Base-by-base conservation (phyloP, 441 rosid species). In the Adansonia rubrostipa region DNA sequence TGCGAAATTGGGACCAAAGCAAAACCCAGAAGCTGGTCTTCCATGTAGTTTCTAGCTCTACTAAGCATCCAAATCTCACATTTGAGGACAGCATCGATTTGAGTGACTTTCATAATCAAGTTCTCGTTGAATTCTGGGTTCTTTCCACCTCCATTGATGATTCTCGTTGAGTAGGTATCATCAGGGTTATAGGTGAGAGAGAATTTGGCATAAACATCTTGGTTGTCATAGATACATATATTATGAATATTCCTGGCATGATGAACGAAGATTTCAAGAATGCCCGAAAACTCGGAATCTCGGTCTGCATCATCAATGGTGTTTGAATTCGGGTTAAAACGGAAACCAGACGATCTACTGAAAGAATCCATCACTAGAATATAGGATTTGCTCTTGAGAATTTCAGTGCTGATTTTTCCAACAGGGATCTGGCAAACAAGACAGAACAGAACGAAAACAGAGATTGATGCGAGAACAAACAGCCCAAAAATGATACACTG, bases 61-160 rank as follows among this genome's bases (percentile, higher is more conserved):
- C 99, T 95, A 65, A 89, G 88, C 98, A 95, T 93, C 97, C 96
- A 93, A 51, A 95, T 93, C 88, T 95, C 99, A 75, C 98, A 95
- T 89, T 95, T 95, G 28, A 95, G 90, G 13, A 92, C 92, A 2
- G 94, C 88, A 73, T 93, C 98, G 6, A 82, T 80, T 62, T 92
- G 92, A 6, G 78, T 64, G 54, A 95, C 83, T 79, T 86, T 83
- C 45, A 93, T 80, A 73, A 79, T 80, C 76, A 95, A 78, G 8
- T 81, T 85, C 74, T 95, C 87, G 76, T 95, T 87, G 88, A 95
- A 95, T 0, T 86, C 95, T 0, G 99, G 99, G 83, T 95, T 95
- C 73, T 89, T 93, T 14, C 99, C 99, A 17, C 97, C 98, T 54
- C 97, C 89, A 74, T 87, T 85, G 84, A 92, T 81, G 85, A 92